Evolutionary conservation across 2,329 filamentous ascomycete genomes (phyloP).

Genomic region (Chaetothyriales sp.): DNA sequence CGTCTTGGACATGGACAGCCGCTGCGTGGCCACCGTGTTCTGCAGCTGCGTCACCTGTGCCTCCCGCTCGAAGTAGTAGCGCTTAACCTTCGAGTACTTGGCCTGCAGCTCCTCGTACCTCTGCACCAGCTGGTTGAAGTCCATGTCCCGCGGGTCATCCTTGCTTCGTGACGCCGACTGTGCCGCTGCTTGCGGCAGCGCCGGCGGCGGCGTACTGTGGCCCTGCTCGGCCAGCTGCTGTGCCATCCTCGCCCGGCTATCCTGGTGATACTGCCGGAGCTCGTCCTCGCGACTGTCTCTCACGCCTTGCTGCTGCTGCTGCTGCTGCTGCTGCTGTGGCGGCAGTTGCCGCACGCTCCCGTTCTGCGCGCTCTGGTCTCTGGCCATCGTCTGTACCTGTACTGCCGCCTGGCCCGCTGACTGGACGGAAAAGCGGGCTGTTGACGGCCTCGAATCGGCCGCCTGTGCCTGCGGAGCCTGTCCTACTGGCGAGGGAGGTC

Average conservation of each 20-base stretch:
- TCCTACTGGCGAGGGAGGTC: constrained; percentile 23
- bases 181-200: constrained; percentile 1
- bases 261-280: constrained; percentile 21
- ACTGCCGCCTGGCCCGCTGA: constrained; percentile 10
- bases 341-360: not conserved
- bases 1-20: constrained; percentile 84
- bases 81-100: constrained; percentile 97
- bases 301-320: constrained; percentile 5
- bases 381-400: constrained; percentile 10
- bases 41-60: constrained; percentile 86
- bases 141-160: constrained; percentile 29
- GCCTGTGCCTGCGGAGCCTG: constrained; percentile 11
- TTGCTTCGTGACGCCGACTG: constrained; percentile 18
- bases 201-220: constrained; percentile 34
- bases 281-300: constrained; percentile 16
- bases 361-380: constrained; percentile 1
- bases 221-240: constrained; percentile 26
- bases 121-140: constrained; percentile 32
- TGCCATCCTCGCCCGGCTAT: constrained; percentile 17
- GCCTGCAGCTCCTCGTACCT: constrained; percentile 43
- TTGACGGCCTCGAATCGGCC: constrained; percentile 11
- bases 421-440: constrained; percentile 14
- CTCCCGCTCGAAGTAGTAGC: constrained; percentile 88
- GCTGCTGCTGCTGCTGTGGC: constrained; percentile 1
- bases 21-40: constrained; percentile 93